Base-by-base conservation (phyloP, 352 stramenopile species). In the Globisporangium cylindrosporum region DNA sequence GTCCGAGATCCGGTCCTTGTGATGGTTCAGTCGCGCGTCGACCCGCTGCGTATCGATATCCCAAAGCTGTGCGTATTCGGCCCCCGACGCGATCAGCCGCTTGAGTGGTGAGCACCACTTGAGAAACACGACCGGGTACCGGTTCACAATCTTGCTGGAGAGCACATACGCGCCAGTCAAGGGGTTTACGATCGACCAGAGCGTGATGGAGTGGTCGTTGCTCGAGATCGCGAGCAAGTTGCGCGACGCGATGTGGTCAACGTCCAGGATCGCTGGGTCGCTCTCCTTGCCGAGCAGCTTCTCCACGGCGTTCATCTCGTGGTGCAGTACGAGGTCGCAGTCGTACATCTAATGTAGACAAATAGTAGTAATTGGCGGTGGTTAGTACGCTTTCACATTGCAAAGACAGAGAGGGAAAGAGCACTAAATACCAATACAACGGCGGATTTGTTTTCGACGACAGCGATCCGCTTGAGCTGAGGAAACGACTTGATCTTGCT, bases 131-230 rank as follows among this genome's bases (percentile, higher is more conserved):
- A 85, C 78, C 3, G 86, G 81, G 36, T 79, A 80, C 1, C 80
- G 75, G 7, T 75, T 80, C 8, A 79, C 65, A 25, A 94, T 82
- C 49, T 89, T 87, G 53, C 80, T 77, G 4, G 82, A 78, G 43
- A 83, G 84, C 8, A 92, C 80, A 22, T 92, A 92, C 5, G 81
- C 81, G 20, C 84, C 80, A 1, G 78, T 79, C 8, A 72, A 74
- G 8, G 74, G 73, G 63, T 92, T 88, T 29, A 92, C 80, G 53
- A 92, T 81, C 5, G 79, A 85, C 84, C 84, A 92, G 2, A 90
- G 64, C 10, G 81, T 89, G 57, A 92, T 81, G 9, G 68, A 72
- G 43, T 82, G 63, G 49, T 92, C 81, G 57, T 67, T 87, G 46
- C 73, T 86, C 3, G 82, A 80, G 3, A 92, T 66, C 1, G 80